Evolutionary conservation across 2,329 filamentous ascomycete genomes (phyloP), one percentile per base, ranked within the genome.

Genomic region (Neofusicoccum sp.): DNA sequence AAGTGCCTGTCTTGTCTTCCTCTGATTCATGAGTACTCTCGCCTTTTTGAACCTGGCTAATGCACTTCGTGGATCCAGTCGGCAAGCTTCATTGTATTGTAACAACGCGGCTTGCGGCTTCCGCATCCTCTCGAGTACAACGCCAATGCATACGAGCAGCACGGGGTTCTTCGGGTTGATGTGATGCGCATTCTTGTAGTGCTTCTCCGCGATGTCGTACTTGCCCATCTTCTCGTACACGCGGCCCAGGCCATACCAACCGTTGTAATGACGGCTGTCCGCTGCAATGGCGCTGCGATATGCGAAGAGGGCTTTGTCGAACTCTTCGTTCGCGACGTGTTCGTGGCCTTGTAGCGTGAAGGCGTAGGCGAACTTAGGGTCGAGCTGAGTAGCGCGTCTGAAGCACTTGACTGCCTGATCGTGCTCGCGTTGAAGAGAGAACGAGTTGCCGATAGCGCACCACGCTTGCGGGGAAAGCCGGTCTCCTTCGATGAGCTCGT

Each of bases 341-440:
- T 99, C 95, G 74, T 99, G 95, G 1, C 95, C 95, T 75, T 98
- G 94, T 3, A 99, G 80, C 0, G 95, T 98, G 75, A 94, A 97
- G 1, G 93, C 94, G 73, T 99, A 99, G 1, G 95, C 93, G 75
- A 98, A 97, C 63, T 88, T 89, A 6, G 92, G 88, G 72, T 97
- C 87, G 2, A 99, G 79, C 74, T 98, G 93, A 0, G 93, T 97
- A 6, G 95, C 94, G 63, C 95, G 87, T 73, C 92, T 94, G 84
- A 99, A 99, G 76, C 95, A 97, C 67, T 90, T 89, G 61, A 99
- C 83, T 11, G 96, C 95, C 77, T 97, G 92, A 71, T 99, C 95
- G 67, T 97, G 94, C 71, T 99, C 94, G 64, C 92, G 87, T 65
- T 93, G 89, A 33, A 97, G 83, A 1, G 95, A 97, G 83, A 94